Base-by-base conservation (phyloP, 2,329 filamentous ascomycete genomes). In the Endothia cerciana region DNA sequence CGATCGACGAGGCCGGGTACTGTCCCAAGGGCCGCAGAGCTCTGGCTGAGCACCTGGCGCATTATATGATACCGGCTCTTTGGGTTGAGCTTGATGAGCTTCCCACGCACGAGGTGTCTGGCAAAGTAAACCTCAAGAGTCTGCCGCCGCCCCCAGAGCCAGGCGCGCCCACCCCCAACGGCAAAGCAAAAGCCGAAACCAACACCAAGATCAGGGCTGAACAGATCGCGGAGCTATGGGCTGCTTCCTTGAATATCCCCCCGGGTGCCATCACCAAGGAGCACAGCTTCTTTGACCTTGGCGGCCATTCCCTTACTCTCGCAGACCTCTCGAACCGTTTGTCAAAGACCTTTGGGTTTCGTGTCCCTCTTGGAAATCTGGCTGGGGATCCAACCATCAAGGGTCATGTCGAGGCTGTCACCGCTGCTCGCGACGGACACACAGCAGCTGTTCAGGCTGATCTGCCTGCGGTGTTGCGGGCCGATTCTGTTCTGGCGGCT, bases 21-120 rank as follows among this genome's bases (percentile, higher is more conserved):
- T 93, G 91, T 70, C 87, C 91, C 1, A 83, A 83, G 6, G 87
- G 90, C 3, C 85, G 91, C 57, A 85, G 87, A 64, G 83, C 84
- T 19, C 82, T 94, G 2, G 83, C 88, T 1, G 80, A 84, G 19
- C 87, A 88, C 69, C 82, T 94, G 38, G 91, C 91, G 1, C 90
- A 92, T 68, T 94, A 94, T 77, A 94, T 94, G 91, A 89, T 94
- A 63, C 91, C 91, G 0, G 83, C 89, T 0, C 76, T 93, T 3
- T 94, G 91, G 91, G 88, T 94, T 45, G 86, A 90, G 72, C 77
- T 94, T 40, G 85, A 89, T 2, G 83, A 85, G 67, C 77, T 94
- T 5, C 91, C 91, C 0, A 93, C 91, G 0, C 89, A 93, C 71
- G 88, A 87, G 60, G 91, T 94, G 1, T 94, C 91, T 17, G 91